These are phyloP conservation scores for Pseudonitzschia multiseries DNA, from an alignment of 108 stramenopile genomes.

Conservation along the genomic window DNA sequence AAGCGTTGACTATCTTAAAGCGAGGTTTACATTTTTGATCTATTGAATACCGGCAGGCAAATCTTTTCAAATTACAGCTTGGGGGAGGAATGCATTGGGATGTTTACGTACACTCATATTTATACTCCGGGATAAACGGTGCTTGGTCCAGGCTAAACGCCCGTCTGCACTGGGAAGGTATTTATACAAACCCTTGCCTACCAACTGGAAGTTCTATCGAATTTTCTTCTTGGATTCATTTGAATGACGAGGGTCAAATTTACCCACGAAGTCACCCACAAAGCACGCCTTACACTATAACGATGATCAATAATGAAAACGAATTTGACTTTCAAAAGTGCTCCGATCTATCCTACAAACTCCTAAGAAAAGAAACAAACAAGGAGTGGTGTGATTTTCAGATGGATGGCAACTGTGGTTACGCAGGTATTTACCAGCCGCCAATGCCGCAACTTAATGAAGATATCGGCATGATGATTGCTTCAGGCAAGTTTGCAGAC, in stretches of 20 bases:
- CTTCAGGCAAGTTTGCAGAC: slow-evolving; percentile 65
- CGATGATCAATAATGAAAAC: slow-evolving; percentile 47
- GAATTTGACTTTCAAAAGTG: slow-evolving; percentile 46
- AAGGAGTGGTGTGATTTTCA: slow-evolving; percentile 70
- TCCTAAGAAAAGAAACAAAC: slow-evolving; percentile 50
- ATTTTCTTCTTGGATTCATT: slow-evolving; percentile 48
- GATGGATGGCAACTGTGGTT: slow-evolving; percentile 75
- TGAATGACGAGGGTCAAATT: slow-evolving; percentile 32
- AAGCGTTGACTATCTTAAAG: too few species aligned
- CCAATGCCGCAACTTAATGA: slow-evolving; percentile 51
- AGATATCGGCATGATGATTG: slow-evolving; percentile 62
- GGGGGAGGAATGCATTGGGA: slow-evolving; percentile 86
- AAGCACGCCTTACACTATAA: slow-evolving; percentile 39
- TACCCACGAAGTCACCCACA: slow-evolving; percentile 19
- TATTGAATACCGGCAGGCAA: slow-evolving; percentile 16
- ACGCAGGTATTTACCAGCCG: slow-evolving; percentile 89
- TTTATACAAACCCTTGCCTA: slow-evolving; percentile 49
- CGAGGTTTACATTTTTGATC: too few species aligned
- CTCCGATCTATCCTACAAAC: slow-evolving; percentile 22
- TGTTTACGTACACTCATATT: slow-evolving; percentile 89
- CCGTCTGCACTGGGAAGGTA: slow-evolving; percentile 40
- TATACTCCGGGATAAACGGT: slow-evolving; percentile 84
- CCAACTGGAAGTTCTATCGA: slow-evolving; percentile 32
- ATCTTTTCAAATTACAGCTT: slow-evolving; percentile 86
- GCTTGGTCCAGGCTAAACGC: slow-evolving; percentile 56